Evolutionary conservation across 768 basidiomycete species (phyloP).

Genomic region (Leccinum disarticulatum): DNA sequence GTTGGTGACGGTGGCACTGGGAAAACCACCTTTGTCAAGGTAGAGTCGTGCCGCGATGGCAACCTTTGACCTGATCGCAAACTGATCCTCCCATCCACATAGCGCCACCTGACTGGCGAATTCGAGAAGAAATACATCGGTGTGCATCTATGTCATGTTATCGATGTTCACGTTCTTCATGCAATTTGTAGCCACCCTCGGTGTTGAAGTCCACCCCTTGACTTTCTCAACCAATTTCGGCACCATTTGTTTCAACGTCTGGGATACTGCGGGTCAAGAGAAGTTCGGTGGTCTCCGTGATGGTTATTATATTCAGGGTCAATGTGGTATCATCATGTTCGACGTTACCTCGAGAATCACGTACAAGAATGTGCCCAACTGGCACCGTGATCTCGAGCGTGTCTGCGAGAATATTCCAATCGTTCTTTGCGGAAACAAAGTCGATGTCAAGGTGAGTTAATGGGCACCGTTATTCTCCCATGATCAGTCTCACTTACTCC

Average conservation of each 20-base stretch:
- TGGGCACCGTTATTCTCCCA: background rate
- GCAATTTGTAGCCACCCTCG: conserved; percentile 79
- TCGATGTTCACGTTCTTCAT: conserved; percentile 15
- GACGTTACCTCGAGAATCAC: conserved; percentile 99
- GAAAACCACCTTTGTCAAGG: conserved; percentile 99
- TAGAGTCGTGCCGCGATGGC: conserved; percentile 35
- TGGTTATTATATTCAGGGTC: conserved; percentile 95
- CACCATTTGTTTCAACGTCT: conserved; percentile 98
- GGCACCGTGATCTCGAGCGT: conserved; percentile 99
- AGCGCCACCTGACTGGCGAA: conserved; percentile 99
- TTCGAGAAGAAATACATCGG: conserved; percentile 99
- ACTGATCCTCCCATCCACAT: conserved; percentile 48
- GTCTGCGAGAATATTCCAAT: conserved; percentile 99
- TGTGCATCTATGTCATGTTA: conserved; percentile 39
- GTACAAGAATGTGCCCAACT: conserved; percentile 99
- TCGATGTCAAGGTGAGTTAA: conserved; percentile 89
- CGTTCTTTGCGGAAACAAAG: conserved; percentile 99
- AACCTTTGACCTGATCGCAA: conserved; percentile 45
- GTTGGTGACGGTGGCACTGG: conserved; percentile 97
- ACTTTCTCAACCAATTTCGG: conserved; percentile 97
- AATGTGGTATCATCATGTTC: conserved; percentile 99
- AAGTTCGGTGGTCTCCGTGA: conserved; percentile 99
- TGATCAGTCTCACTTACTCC: conserved; percentile 5
- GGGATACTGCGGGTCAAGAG: conserved; percentile 99
- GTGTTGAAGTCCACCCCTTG: conserved; percentile 98